Evolutionary conservation across 345 rosid genomes (phyloP), one percentile per base, ranked within the genome.

Genomic region (Gossypium arboreum): DNA sequence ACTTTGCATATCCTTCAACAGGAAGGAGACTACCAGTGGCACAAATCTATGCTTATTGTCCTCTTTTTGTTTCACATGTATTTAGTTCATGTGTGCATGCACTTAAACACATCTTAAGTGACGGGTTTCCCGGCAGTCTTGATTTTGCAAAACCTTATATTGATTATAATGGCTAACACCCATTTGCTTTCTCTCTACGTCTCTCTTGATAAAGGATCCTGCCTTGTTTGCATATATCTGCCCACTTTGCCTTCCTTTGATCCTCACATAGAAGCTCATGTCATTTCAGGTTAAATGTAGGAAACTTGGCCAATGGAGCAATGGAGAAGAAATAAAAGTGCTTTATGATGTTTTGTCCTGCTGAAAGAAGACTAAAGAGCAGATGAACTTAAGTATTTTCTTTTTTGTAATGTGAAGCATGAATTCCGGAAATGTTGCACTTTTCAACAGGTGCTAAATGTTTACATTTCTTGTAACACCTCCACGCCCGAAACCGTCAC

Each of bases 281-380:
- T 51, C 17, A 9, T 51, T 27, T 2, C 45, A 22, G 39, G 43
- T 18, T 45, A 34, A 74, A 24, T 52, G 77, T 58, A 74, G 71
- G 77, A 63, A 63, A 34, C 47, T 45, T 63, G 71, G 60, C 15
- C 43, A 74, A 34, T 1, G 22, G 48, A 34, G 20, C 22, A 16
- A 44, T 50, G 20, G 47, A 51, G 18, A 74, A 74, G 71, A 66
- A 74, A 74, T 63, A 74, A 63, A 51, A 51, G 34, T 72, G 56
- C 56, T 44, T 13, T 18, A 22, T 22, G 56, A 24, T 22, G 24
- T 72, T 57, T 44, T 25, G 57, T 56, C 57, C 44, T 45, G 68
- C 45, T 25, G 43, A 59, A 34, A 45, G 68, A 60, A 59, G 58
- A 58, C 55, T 4, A 9, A 10, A n/a, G 41, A 60, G 57, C 76